Evolutionary conservation across 495 filamentous ascomycete genomes (phyloP).

Genomic region (Usnea hakonensis): DNA sequence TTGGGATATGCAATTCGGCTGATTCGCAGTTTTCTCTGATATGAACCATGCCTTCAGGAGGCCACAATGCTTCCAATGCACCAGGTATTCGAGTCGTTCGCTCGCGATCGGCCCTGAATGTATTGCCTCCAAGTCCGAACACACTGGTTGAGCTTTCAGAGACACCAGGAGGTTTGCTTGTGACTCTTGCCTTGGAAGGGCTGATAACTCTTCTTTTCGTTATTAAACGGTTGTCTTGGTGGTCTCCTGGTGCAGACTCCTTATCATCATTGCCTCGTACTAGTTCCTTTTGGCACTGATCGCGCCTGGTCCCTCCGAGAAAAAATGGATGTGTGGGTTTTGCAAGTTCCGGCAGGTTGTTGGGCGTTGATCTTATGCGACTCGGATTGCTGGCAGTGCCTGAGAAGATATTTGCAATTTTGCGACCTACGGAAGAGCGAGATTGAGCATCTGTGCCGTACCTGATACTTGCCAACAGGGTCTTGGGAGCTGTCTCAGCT

Average conservation of each 20-base stretch:
- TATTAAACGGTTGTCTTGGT: neutral
- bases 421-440: slow-evolving; percentile 31
- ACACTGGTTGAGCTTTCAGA: neutral
- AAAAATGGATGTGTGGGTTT: slow-evolving; percentile 84
- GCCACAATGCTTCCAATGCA: slow-evolving; percentile 59
- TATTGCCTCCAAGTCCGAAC: neutral
- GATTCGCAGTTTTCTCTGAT: slow-evolving; percentile 31
- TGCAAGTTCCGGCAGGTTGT: slow-evolving; percentile 30
- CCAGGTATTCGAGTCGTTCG: slow-evolving; percentile 46
- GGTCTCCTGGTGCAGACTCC: neutral
- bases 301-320: slow-evolving; percentile 25
- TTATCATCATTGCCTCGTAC: neutral
- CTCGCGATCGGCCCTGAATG: slow-evolving; percentile 14
- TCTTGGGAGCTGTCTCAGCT: slow-evolving; percentile 12
- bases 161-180: slow-evolving; percentile 19
- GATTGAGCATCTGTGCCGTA: slow-evolving; percentile 32
- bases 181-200: slow-evolving; percentile 19
- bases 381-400: slow-evolving; percentile 21
- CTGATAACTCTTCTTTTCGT: neutral
- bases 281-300: neutral
- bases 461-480: slow-evolving; percentile 39
- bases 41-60: slow-evolving; percentile 56
- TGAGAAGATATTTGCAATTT: slow-evolving; percentile 46
- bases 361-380: slow-evolving; percentile 11
- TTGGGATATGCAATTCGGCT: neutral